Base-by-base conservation (phyloP, 352 stramenopile genomes). In the Phytopythium montanum region DNA sequence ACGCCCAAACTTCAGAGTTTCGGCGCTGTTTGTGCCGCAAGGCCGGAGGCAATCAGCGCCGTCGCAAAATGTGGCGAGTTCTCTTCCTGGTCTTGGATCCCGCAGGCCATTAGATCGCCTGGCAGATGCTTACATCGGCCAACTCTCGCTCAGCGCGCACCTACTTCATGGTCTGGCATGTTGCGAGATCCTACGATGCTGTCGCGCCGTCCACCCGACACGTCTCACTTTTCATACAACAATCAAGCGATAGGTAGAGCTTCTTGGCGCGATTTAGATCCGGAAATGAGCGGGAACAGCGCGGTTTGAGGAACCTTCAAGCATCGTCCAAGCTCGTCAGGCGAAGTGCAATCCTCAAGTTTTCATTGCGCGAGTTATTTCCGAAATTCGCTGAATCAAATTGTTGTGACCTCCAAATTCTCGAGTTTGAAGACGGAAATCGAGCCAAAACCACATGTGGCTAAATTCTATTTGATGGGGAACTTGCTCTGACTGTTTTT, bases 1-100 rank as follows among this genome's bases (percentile, higher is more conserved):
- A 46, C 39, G 39, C 19, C 39, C 39, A 46, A 50, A 50, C 42
- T 50, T 50, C 42, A 50, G 41, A 48, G 42, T 50, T n/a, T 50
- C 42, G 42, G 42, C 36, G 36, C 36, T 21, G 14, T 6, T 46
- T 12, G 39, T n/a, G 39, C 9, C 25, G 14, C 29, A 21, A 9
- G 13, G 21, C 23, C 44, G 26, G 45, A 33, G 25, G 45, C 45
- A 36, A 52, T 52, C 45, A 52, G 13, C 6, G 45, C 8, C 31
- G 21, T 36, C 26, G 23, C 45, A 36, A n/a, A 34, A 21, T 34
- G 14, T n/a, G 21, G 44, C 44, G 14, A 51, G 23, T 31, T 13
- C 21, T 18, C 44, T n/a, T 52, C 19, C 5, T 52, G 45, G 25
- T 3, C 13, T 13, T 9, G 45, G 16, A 14, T 2, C 23, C 25